phyloP scores from a whole-genome alignment of 306 rosid species.

The Arachis hypogaea region DNA sequence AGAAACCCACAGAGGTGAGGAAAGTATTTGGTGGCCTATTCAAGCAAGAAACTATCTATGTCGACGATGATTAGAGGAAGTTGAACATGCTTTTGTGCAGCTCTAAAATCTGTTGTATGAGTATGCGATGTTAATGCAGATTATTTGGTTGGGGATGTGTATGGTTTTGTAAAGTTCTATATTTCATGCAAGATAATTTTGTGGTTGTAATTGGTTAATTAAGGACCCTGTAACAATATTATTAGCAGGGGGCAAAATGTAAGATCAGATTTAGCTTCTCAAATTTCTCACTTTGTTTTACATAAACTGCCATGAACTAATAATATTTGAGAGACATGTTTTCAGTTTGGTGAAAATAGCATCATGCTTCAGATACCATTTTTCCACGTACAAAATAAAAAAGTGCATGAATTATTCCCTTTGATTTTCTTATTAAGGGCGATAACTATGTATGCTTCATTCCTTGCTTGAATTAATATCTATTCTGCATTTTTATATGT shows the following conservation, averaged over 20 bases:
- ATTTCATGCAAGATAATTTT: conserved; percentile 43
- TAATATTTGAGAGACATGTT: not conserved
- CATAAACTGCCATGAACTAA: not conserved
- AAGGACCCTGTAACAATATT: conserved; percentile 33
- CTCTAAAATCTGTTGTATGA: conserved; percentile 29
- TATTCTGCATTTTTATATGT: too few species aligned
- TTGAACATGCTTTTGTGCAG: conserved; percentile 31
- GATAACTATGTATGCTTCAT: too few species aligned
- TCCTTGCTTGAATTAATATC: too few species aligned
- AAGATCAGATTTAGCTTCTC: not conserved
- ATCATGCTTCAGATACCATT: not conserved
- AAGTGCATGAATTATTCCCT: too few species aligned
- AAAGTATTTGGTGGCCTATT: conserved; percentile 90
- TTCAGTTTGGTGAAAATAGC: too few species aligned
- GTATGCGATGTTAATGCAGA: conserved; percentile 30
- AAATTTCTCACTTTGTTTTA: not conserved
- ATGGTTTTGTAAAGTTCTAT: conserved; percentile 41
- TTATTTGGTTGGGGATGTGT: conserved; percentile 38
- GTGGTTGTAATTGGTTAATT: conserved; percentile 38
- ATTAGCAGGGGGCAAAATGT: not conserved
- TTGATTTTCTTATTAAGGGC: too few species aligned
- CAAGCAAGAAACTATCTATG: conserved; percentile 87
- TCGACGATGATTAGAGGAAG: conserved; percentile 79
- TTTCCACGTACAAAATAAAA: not conserved
- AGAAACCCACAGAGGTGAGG: conserved; percentile 61